Evolutionary conservation across 2,329 filamentous ascomycete genomes (phyloP), one percentile per base, ranked within the genome.

Genomic region (Pyricularia sp.): DNA sequence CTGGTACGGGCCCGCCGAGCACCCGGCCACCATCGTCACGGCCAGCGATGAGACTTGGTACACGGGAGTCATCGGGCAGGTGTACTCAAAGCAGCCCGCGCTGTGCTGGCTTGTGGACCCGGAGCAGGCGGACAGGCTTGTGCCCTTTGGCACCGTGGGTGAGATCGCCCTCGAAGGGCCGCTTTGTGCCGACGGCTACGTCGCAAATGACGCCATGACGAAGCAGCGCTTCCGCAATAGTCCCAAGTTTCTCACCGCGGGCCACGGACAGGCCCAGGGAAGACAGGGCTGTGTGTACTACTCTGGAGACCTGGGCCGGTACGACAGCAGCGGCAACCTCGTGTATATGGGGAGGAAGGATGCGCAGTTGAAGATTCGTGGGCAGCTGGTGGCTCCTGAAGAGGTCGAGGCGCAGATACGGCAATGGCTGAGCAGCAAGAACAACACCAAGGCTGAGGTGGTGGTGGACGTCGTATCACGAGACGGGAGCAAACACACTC

Each of bases 1-100:
- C 62, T 80, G 78, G 0, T 84, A 83, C 61, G 81, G 81, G 0
- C 81, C 81, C 4, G 82, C 79, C 0, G 81, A 84, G 69, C 83
- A 81, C 65, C 83, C 81, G 0, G 79, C 83, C 2, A 67, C 73
- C 3, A 71, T 71, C 65, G 1, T 24, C 9, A 72, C 71, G 0
- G 66, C 72, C 40, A 72, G 70, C 65, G 68, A 65, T 66, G 69
- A 66, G 40, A 67, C 68, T 8, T 67, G 70, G 60, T 24, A 35
- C 60, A 62, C 49, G 2, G 49, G 49, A 4, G 49, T 55, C 49
- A 55, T 55, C 19, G 49, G 55, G 24, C 55, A 59, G 26, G 55
- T 59, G 1, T 4, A 16, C 10, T 26, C 22, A 2, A 59, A 30
- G 26, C 24, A 69, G 65, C 55, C 55, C 24, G 55, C 55, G 6